Evolutionary conservation across 208 protist species (phyloP).

Genomic region (Blastocrithidia nonstop): DNA sequence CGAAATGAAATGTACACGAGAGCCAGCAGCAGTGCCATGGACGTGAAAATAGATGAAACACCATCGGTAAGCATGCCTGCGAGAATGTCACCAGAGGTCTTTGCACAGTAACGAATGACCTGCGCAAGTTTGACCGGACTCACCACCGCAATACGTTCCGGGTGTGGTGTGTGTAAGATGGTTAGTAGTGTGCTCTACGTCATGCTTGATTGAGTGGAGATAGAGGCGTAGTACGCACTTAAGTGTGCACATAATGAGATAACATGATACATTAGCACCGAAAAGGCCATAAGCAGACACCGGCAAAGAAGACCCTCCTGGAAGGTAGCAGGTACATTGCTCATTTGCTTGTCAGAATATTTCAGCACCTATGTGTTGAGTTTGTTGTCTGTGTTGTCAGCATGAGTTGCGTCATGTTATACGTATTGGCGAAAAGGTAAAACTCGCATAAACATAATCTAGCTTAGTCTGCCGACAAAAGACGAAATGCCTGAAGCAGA

Average conservation of each 20-base stretch:
- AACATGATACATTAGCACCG: slow-evolving; percentile 22
- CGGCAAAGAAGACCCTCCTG: slow-evolving; percentile 17
- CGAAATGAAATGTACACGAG: slow-evolving; percentile 39
- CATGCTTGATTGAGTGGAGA: slow-evolving; percentile 16
- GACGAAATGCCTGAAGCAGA: neutral
- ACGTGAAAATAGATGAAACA: slow-evolving; percentile 13
- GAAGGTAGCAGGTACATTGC: slow-evolving; percentile 4
- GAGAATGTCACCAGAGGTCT: slow-evolving; percentile 16
- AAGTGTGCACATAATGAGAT: slow-evolving; percentile 33
- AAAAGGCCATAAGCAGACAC: slow-evolving; percentile 17
- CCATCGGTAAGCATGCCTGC: slow-evolving; percentile 42
- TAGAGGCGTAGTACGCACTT: slow-evolving; percentile 21
- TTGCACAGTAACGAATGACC: slow-evolving; percentile 22
- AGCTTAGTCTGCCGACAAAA: neutral
- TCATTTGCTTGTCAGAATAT: neutral
- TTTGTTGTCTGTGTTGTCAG: neutral
- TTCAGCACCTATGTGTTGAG: neutral
- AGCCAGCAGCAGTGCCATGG: slow-evolving; percentile 10
- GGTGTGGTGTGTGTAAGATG: slow-evolving; percentile 17
- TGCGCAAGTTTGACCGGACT: slow-evolving; percentile 30
- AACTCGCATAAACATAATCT: slow-evolving; percentile 4
- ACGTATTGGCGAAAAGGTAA: slow-evolving; percentile 6
- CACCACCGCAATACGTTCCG: slow-evolving; percentile 32
- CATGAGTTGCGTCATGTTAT: neutral
- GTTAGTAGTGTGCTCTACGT: slow-evolving; percentile 12